Conservation (phyloP, 1,139 yeast genomes). For the Candida labiduridarum region DNA sequence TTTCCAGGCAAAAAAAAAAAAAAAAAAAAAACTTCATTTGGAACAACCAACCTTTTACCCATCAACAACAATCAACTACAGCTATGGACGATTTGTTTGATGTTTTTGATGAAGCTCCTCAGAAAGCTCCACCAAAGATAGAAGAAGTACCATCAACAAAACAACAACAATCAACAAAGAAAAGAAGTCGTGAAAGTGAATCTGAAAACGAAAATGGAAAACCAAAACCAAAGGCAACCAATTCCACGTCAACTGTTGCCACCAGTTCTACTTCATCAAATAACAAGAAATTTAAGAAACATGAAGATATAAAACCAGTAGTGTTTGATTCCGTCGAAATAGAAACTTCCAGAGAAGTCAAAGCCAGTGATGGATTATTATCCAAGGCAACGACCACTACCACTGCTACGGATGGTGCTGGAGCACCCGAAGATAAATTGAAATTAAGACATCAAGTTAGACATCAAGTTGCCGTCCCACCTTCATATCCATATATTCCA, state of each 20-base stretch:
- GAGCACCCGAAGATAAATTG: constrained; percentile 54
- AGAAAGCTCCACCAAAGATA: constrained; percentile 32
- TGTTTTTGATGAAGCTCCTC: constrained; percentile 64
- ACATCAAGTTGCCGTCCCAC: constrained; percentile 97
- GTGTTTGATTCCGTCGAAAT: constrained; percentile 90
- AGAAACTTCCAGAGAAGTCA: constrained; percentile 87
- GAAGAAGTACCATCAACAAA: constrained; percentile 13
- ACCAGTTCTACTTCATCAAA: neutral
- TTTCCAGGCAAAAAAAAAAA: neutral
- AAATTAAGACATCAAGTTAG: constrained; percentile 90
- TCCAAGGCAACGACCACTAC: constrained; percentile 26
- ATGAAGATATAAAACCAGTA: constrained; percentile 55
- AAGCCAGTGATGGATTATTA: constrained; percentile 72
- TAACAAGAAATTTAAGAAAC: constrained; percentile 19
- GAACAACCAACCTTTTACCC: neutral
- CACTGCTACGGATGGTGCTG: constrained; percentile 24
- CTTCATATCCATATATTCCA: constrained; percentile 83
- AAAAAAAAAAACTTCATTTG: neutral
- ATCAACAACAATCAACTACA: constrained; percentile 9
- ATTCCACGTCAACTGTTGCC: constrained; percentile 9
- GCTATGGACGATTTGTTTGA: constrained; percentile 62
- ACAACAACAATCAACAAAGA: constrained; percentile 9
- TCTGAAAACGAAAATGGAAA: neutral
- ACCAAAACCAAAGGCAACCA: constrained; percentile 12
- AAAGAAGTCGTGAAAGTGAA: constrained; percentile 13